A percentile compares a stretch with the other conserved stretches of the same genome.
Evolutionary conservation across 1,284 basidiomycete genomes (phyloP).

Genomic region (Cutaneotrichosporon sp.): DNA sequence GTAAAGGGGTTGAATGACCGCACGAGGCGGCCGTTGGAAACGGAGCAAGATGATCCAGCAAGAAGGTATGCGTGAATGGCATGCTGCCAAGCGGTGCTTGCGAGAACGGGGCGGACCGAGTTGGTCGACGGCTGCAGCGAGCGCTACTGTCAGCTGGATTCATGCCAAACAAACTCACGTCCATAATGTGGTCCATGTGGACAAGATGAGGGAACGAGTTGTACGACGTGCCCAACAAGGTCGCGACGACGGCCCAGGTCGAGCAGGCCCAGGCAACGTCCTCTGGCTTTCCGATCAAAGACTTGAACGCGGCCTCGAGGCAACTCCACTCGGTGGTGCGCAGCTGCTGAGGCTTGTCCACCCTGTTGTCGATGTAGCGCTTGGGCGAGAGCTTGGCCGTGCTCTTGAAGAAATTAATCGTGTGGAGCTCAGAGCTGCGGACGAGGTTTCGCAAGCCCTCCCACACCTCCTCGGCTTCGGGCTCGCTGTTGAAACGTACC

Average conservation of each 20-base stretch:
- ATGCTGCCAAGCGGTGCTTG: conserved; percentile 50
- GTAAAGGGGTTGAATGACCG: conserved; percentile 39
- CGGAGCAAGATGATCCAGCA: conserved; percentile 26
- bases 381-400: neutral
- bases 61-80: conserved; percentile 50
- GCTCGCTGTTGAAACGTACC: neutral
- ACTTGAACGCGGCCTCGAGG: conserved; percentile 38
- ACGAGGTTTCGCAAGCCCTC: conserved; percentile 21
- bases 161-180: conserved; percentile 37
- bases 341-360: conserved; percentile 32
- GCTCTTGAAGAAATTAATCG: conserved; percentile 31
- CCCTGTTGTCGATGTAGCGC: neutral
- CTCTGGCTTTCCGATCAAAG: conserved; percentile 32
- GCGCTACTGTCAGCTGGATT: conserved; percentile 31
- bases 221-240: conserved; percentile 48
- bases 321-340: conserved; percentile 39
- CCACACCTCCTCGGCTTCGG: conserved; percentile 28
- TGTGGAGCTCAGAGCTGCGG: conserved; percentile 34
- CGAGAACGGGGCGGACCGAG: conserved; percentile 35
- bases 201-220: conserved; percentile 29
- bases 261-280: conserved; percentile 51
- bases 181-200: conserved; percentile 47
- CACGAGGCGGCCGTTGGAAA: conserved; percentile 29
- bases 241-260: conserved; percentile 48
- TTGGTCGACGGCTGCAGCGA: conserved; percentile 40